phyloP scores from a whole-genome alignment of 1,139 yeast species.

The Debaryomycetaceae sp. region DNA sequence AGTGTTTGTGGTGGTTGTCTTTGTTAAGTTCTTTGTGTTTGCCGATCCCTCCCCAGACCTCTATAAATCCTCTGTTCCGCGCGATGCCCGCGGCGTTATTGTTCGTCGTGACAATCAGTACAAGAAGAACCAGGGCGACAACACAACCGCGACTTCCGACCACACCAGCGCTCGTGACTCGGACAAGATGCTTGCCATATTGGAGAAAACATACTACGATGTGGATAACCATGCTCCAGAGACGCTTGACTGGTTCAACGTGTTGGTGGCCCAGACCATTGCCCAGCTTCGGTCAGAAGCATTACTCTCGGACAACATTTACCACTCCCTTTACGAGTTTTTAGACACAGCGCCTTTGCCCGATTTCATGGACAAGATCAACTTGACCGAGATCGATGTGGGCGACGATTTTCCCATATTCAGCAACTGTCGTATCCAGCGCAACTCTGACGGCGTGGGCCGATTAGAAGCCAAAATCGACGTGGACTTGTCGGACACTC shows the following conservation, averaged over 20 bases:
- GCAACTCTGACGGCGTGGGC: conserved; percentile 36
- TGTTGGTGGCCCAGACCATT: conserved; percentile 81
- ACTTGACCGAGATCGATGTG: conserved; percentile 77
- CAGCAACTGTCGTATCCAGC: conserved; percentile 79
- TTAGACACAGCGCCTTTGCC: conserved; percentile 47
- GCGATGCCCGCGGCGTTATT: conserved; percentile 28
- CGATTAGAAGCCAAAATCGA: conserved; percentile 86
- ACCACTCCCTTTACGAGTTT: conserved; percentile 59
- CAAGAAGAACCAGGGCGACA: conserved; percentile 12
- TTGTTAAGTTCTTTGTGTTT: conserved; percentile 81
- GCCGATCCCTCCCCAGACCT: conserved; percentile 49
- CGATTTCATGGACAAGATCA: conserved; percentile 68
- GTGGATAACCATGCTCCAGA: conserved; percentile 82
- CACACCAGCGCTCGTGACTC: not conserved
- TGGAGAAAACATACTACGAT: conserved; percentile 88
- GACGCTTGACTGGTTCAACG: conserved; percentile 94
- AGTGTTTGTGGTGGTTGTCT: conserved; percentile 57
- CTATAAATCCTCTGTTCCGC: conserved; percentile 12
- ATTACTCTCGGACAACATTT: conserved; percentile 67
- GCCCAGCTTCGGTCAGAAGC: conserved; percentile 85
- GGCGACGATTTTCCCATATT: conserved; percentile 96
- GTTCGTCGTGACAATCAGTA: conserved; percentile 25
- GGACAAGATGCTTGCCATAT: conserved; percentile 32
- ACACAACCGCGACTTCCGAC: conserved; percentile 2
- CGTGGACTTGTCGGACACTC: conserved; percentile 81